Evolutionary conservation across 2,329 filamentous ascomycete species (phyloP), one percentile per base, ranked within the genome.

Genomic region (Xylaria sp.): DNA sequence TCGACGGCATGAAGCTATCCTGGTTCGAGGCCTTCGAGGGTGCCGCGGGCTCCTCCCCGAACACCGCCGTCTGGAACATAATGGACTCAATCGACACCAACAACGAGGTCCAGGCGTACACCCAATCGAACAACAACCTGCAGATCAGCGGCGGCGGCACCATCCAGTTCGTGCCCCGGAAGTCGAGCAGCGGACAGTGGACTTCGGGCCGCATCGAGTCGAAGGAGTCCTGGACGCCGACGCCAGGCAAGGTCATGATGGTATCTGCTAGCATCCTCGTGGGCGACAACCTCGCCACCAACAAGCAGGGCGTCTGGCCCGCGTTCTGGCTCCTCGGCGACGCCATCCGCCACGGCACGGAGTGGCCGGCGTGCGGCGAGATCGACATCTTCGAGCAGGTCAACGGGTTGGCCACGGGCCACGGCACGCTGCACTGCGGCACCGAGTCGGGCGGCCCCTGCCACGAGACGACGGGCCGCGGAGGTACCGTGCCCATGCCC

Each of bases 271-370:
- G 72, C 23, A 74, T 87, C 47, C 79, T 82, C 37, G 76, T 85
- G 49, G 85, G 82, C 12, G 69, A 69, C 61, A 80, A 80, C 71
- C 43, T 72, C 1, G 37, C 57, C 17, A 51, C 53, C 19, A 71
- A 72, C 45, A 83, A 85, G 73, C 78, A 84, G 67, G 85, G 85
- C 4, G 77, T 87, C 52, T 87, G 84, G 84, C 84, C 84, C 0
- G 84, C 84, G 0, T 86, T 86, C 69, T 87, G 84, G 84, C 76
- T 85, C 63, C 77, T 87, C 15, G 84, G 84, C 42, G 78, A 85
- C 52, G 72, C 78, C 11, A 75, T 82, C 57, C 80, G 82, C 25
- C 75, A 79, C 46, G 83, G 82, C 8, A 79, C 77, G 0, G 37
- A 68, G 14, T 87, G 85, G 85, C 85, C 85, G 0, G 56, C 63